phyloP scores from a whole-genome alignment of 2,329 filamentous ascomycete species.

The Penicillium psychrosexuale region DNA sequence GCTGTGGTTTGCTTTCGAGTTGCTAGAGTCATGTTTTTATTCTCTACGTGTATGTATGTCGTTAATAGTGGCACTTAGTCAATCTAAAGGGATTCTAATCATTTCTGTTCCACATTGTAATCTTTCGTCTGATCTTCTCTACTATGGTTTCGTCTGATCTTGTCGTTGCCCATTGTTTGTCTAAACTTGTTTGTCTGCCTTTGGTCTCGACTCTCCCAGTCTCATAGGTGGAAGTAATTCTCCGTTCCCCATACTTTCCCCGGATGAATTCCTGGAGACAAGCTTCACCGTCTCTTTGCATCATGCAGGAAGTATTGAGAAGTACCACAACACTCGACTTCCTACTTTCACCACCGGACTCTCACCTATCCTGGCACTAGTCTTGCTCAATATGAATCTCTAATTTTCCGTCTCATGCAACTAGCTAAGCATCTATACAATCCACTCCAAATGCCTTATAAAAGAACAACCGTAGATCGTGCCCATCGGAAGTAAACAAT shows the following conservation, averaged over 20 bases:
- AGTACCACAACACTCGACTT: neutral
- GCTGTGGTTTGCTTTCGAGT: slow-evolving; percentile 26
- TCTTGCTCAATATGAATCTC: neutral
- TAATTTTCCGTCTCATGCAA: slow-evolving; percentile 2
- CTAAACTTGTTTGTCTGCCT: too few relatives aligned
- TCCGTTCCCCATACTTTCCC: slow-evolving; percentile 12
- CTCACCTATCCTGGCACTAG: neutral
- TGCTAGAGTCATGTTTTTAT: slow-evolving; percentile 36
- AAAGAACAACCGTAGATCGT: neutral
- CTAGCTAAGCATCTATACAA: neutral
- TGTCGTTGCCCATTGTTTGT: too few relatives aligned
- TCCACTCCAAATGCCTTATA: neutral
- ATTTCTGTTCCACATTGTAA: neutral
- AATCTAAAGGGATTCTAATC: slow-evolving; percentile 37
- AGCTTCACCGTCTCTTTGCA: slow-evolving; percentile 13
- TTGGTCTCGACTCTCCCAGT: neutral
- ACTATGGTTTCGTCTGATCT: too few relatives aligned
- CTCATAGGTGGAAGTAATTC: slow-evolving; percentile 28
- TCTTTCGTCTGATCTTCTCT: neutral
- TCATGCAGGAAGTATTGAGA: slow-evolving; percentile 2
- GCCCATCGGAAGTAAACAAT: neutral
- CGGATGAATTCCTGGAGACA: slow-evolving; percentile 14
- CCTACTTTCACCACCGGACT: neutral
- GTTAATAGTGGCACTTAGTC: slow-evolving; percentile 42
- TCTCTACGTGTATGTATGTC: slow-evolving; percentile 42